phyloP scores from a whole-genome alignment of 768 basidiomycete species.

The Grammothele lineata region DNA sequence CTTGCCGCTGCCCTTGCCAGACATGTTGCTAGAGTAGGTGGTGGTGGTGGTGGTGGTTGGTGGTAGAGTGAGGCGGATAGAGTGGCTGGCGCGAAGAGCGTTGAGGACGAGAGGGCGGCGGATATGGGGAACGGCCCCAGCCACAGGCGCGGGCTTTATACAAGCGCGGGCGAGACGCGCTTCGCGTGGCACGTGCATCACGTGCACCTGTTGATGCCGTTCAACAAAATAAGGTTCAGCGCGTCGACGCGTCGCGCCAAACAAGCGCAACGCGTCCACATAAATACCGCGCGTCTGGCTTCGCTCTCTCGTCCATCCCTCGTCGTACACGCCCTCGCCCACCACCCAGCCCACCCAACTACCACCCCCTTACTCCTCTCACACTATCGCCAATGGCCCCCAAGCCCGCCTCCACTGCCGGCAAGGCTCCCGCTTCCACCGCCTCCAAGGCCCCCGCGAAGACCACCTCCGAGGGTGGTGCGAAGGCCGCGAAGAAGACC shows the following conservation, averaged over 20 bases:
- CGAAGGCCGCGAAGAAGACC: conserved; percentile 81
- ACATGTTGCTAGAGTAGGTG: conserved; percentile 26
- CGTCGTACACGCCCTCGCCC: conserved; percentile 8
- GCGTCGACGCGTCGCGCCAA: conserved; percentile 24
- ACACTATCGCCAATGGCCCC: conserved; percentile 46
- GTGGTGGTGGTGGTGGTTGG: neutral
- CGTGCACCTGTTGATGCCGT: conserved; percentile 22
- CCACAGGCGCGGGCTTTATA: conserved; percentile 15
- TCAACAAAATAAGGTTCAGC: conserved; percentile 26
- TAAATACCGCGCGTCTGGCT: conserved; percentile 12
- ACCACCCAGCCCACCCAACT: conserved; percentile 2
- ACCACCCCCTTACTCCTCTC: conserved; percentile 4
- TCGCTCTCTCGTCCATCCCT: conserved; percentile 15
- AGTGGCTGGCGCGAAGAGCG: neutral
- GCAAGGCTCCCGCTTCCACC: conserved; percentile 70
- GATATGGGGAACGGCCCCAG: no score
- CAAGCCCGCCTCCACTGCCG: conserved; percentile 81
- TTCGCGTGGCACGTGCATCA: conserved; percentile 5
- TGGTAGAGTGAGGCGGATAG: no score
- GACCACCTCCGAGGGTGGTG: conserved; percentile 40
- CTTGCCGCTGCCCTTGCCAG: conserved; percentile 52
- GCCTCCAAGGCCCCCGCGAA: conserved; percentile 74
- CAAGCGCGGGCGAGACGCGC: conserved; percentile 5
- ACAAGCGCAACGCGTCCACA: conserved; percentile 22
- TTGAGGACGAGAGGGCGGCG: conserved; percentile 11